Evolutionary conservation across 2,329 filamentous ascomycete genomes (phyloP), one percentile per base, ranked within the genome.

Genomic region (Diatrype stigma): DNA sequence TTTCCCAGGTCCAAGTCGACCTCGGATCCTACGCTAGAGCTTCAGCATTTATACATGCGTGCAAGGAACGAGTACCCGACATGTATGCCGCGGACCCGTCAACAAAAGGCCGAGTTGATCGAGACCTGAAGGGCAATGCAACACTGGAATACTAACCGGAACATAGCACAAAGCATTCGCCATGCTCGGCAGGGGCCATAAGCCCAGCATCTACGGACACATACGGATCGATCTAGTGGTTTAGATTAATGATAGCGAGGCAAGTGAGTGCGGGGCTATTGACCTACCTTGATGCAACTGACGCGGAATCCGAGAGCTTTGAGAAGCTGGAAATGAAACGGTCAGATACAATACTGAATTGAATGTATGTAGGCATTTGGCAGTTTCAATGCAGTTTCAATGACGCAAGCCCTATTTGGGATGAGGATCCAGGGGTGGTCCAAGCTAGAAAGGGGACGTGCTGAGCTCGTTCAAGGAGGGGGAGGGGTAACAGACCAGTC

Each of bases 271-370:
- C 86, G 5, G 10, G 26, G 10, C 26, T 30, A 30, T 30, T 10
- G 65, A 89, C 84, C 50, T 58, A 54, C 48, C 51, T 60, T 56
- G 60, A 77, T 79, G 75, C 82, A 40, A 57, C 73, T 79, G 51
- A 90, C 86, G 73, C 87, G 90, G 53, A 93, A 77, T 45, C 89
- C 90, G 57, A 85, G 75, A 11, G 88, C 90, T 78, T 94, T 93
- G 61, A 94, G 81, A 58, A 94, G 75, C 88, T 87, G 51, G 87
- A 51, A 23, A 19, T 45, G 26, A 16, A 47, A 60, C 49, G 54
- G 51, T 44, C 38, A 26, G 40, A 45, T 19, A 35, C 19, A 37
- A 12, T 5, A 23, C 37, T 44, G 10, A 49, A 16, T 22, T 42
- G 10, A 49, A 16, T 22, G 35, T 17, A 30, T 19, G 17, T 30